Conservation (phyloP, 768 basidiomycete species). For the Auriculariales sp. region DNA sequence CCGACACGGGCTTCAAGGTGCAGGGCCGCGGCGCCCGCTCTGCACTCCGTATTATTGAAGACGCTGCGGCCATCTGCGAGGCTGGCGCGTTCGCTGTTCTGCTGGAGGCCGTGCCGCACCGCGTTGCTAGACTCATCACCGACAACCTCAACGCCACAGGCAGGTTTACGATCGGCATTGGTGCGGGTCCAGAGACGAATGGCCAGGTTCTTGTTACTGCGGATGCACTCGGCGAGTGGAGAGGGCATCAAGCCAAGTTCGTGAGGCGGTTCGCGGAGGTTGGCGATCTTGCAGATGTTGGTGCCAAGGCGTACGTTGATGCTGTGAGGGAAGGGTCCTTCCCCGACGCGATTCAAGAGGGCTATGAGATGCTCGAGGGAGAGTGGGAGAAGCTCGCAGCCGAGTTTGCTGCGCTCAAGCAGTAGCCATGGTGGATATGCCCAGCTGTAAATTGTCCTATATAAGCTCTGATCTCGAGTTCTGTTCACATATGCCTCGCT, state of each 20-base stretch:
- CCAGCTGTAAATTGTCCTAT: too few relatives aligned
- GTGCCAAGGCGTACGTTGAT: constrained; percentile 51
- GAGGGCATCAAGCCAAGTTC: constrained; percentile 79
- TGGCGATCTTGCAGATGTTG: constrained; percentile 39
- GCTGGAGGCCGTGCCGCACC: constrained; percentile 79
- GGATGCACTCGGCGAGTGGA: constrained; percentile 80
- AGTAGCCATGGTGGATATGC: too few relatives aligned
- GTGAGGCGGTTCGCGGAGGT: constrained; percentile 79
- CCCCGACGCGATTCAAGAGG: constrained; percentile 59
- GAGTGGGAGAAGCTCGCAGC: constrained; percentile 64
- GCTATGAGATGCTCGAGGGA: constrained; percentile 61
- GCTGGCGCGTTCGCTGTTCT: constrained; percentile 85
- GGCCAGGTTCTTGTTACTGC: constrained; percentile 94
- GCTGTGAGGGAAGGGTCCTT: constrained; percentile 70
- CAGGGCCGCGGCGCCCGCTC: constrained; percentile 59
- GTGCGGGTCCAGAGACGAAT: constrained; percentile 68
- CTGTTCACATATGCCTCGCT: too few relatives aligned
- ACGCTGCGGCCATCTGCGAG: constrained; percentile 57
- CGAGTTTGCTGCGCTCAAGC: too few relatives aligned
- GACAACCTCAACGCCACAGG: constrained; percentile 24
- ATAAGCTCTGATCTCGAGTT: too few relatives aligned
- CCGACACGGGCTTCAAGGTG: constrained; percentile 79
- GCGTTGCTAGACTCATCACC: constrained; percentile 65
- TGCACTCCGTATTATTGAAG: constrained; percentile 44
- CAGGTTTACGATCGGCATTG: constrained; percentile 90